These are phyloP conservation scores for Apiotrichum domesticum DNA, from an alignment of 1,284 basidiomycete genomes.

Conservation along the genomic window DNA sequence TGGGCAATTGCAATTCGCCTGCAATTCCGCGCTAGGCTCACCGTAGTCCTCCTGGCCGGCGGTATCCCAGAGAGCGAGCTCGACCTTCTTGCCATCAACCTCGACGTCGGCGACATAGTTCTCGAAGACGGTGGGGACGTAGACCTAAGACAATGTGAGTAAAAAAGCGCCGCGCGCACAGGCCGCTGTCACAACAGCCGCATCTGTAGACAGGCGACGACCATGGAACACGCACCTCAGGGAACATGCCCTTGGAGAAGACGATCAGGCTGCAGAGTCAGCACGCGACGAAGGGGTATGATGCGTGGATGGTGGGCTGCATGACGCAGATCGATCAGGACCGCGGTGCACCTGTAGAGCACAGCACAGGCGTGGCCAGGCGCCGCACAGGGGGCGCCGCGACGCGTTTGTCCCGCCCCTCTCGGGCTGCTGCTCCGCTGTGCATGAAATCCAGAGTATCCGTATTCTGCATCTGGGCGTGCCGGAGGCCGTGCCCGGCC, in stretches of 20 bases:
- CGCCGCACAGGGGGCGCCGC: too few species aligned
- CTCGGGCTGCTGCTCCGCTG: too few species aligned
- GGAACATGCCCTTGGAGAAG: constrained; percentile 78
- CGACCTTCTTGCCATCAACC: constrained; percentile 84
- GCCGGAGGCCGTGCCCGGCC: too few species aligned
- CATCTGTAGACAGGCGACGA: not conserved
- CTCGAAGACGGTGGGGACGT: constrained; percentile 77
- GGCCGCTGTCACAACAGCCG: not conserved
- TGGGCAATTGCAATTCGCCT: constrained; percentile 33
- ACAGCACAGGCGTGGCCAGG: too few species aligned
- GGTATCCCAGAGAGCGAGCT: constrained; percentile 92
- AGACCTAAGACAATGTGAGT: constrained; percentile 8
- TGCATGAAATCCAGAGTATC: too few species aligned
- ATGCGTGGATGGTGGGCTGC: too few species aligned
- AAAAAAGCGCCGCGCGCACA: not conserved
- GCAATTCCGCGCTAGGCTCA: not conserved
- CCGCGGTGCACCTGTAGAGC: too few species aligned
- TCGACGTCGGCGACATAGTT: constrained; percentile 78
- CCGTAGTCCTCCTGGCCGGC: constrained; percentile 75
- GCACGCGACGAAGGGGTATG: too few species aligned
- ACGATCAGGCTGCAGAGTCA: constrained; percentile 46
- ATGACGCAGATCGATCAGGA: too few species aligned
- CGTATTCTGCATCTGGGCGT: too few species aligned
- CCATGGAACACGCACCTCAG: constrained; percentile 58
- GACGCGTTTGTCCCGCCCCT: too few species aligned